Base-by-base conservation (phyloP, 1,139 yeast genomes). In the Blastobotrys aristatus region DNA sequence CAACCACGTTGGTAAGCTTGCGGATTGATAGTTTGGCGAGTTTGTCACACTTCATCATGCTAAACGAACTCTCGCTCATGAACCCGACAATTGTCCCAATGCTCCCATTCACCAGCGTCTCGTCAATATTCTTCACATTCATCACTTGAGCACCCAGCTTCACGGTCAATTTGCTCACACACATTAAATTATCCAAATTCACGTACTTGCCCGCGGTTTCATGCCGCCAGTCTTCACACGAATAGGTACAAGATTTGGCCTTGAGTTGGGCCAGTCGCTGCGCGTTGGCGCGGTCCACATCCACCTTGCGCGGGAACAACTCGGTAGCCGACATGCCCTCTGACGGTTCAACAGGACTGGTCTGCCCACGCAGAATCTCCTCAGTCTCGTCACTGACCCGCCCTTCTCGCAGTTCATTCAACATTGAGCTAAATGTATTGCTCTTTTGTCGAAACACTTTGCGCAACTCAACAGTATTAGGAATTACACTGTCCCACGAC, bases 391-490 rank as follows among this genome's bases (percentile, higher is more conserved):
- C 67, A 8, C 81, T 71, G 2, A 92, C 80, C 3, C 65, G 58
- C 0, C 97, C 98, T 39, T 76, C 69, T 59, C 99, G 77, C 74
- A 92, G 80, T 53, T 88, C 92, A 62, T 90, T 88, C 56, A 92
- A 73, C 95, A 90, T 89, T 22, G 78, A 76, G 36, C 92, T 80
- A 62, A 94, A 89, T 40, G 71, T 73, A 57, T 87, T 95, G 39
- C 95, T 95, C 59, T 81, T 82, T 64, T 92, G 98, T 54, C 99
- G 77, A 65, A 89, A 92, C n/a, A 92, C 94, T 56, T 83, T 86
- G 48, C 77, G 74, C 41, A 92, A 69, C 31, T 83, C 79, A 46
- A 88, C 79, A 0, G 95, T 85, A 38, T 75, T 70, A 32, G 77
- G 70, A 45, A 92, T 78, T 1, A 82, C 74, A 21, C 70, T 69